These are phyloP conservation scores for Carex kokanica DNA, from an alignment of 176 grass and related monocot genomes.

Conservation along the genomic window DNA sequence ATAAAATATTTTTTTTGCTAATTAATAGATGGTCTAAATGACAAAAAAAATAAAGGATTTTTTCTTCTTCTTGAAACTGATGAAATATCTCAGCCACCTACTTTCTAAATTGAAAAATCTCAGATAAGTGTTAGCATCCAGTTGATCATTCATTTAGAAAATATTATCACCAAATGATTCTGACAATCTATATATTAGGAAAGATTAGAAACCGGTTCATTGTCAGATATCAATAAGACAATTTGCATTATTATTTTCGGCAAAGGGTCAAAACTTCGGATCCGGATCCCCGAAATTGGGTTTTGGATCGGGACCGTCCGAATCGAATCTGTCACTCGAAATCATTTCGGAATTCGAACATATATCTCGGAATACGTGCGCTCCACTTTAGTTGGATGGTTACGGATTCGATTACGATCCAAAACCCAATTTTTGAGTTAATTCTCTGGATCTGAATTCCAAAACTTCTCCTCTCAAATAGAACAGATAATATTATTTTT, in stretches of 20 bases:
- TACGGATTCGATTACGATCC: no score
- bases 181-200: background rate
- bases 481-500: constrained; percentile 9
- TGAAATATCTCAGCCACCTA: background rate
- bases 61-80: background rate
- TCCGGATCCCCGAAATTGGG: no score
- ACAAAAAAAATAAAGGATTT: background rate
- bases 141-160: background rate
- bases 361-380: no score
- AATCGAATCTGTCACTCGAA: no score
- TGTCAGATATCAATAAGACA: background rate
- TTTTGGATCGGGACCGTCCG: no score
- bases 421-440: no score
- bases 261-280: background rate
- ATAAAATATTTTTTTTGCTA: no score
- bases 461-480: background rate
- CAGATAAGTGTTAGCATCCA: background rate
- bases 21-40: no score
- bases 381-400: no score
- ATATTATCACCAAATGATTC: constrained; percentile 2
- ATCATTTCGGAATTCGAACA: no score
- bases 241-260: background rate
- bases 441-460: no score
- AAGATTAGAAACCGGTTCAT: background rate
- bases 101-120: background rate